Base-by-base conservation (phyloP, 2,329 filamentous ascomycete species). In the Aspergillus bombycis region DNA sequence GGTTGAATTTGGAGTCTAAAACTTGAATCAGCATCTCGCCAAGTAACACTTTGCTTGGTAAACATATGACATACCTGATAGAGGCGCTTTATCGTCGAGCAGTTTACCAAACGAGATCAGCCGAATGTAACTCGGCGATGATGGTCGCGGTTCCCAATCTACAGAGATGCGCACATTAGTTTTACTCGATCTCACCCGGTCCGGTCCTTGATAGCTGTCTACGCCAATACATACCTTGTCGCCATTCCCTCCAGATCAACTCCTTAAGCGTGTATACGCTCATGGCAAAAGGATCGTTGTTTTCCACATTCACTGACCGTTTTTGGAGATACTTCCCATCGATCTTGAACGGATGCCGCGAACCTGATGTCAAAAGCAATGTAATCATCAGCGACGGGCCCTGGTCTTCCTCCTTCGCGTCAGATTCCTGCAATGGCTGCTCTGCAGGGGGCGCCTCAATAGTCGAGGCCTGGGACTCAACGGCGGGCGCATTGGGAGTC, bases 261-360 rank as follows among this genome's bases (percentile, higher is more conserved):
- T 97, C 93, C 79, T 97, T 97, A 68, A 98, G 82, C 3, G 92
- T 96, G 76, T 97, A 97, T 57, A 97, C 90, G 69, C 92, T 96
- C 79, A 98, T 93, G 74, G 90, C 91, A 75, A 93, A 94, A 1
- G 93, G 93, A 74, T 97, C 93, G 67, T 86, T 84, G 36, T 89
- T 89, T 23, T 92, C 90, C 1, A 95, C 87, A 55, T 86, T 86
- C 60, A 97, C 91, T 70, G 90, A 91, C 64, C 93, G 88, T 78
- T 94, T 93, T 60, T 85, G 84, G 60, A 98, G 82, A 73, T 97
- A 97, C 74, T 88, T 92, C 72, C 92, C 90, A 77, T 96, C 92
- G 68, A 98, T 91, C 75, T 90, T 93, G 80, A 96, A 97, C 0
- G 93, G 93, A 78, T 97, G 93, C 66, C 93, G 86, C 43, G 91